Base-by-base conservation (phyloP, 2,329 filamentous ascomycete genomes). In the Mollisiaceae sp. region DNA sequence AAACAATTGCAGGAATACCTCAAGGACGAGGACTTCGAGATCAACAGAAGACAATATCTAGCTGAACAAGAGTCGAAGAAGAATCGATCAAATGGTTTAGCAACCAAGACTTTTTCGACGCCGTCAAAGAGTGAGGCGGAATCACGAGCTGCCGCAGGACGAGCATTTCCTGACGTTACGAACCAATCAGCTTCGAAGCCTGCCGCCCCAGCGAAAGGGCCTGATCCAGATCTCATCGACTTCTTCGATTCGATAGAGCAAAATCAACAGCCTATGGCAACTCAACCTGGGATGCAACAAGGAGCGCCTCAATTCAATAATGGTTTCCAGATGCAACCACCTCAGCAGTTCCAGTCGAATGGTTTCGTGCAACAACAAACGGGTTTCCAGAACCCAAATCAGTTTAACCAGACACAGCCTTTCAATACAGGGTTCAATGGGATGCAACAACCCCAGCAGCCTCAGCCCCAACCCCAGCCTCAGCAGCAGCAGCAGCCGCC, bases 231-330 rank as follows among this genome's bases (percentile, higher is more conserved):
- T 81, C 83, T 96, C 67, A 98, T 97, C 75, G 95, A 94, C 81
- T 97, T 97, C 79, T 97, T 97, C 77, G 94, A 90, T 75, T 94
- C 93, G 6, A 97, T 97, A 73, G 94, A 97, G 75, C 89, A 93
- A 75, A 93, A 94, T 69, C 93, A 95, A 77, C 91, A 91, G 60
- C 83, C 89, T 0, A 86, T 92, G 83, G 83, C 79, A 43, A 75
- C 78, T 1, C 82, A 84, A 69, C 74, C 81, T 20, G 70, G 71
- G 24, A 68, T 71, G 58, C 75, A 76, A 47, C 80, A 80, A 54
- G 50, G n/a, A 60, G 67, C 55, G 39, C 67, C 65, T 41, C 73
- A 77, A 58, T 75, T 75, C 63, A 75, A 71, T 18, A 68, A 67
- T 24, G 69, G 67, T 27, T 76, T 73, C 58, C 72, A 75, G 60